Evolutionary conservation across 2,329 filamentous ascomycete species (phyloP).

Genomic region (Botrytis tulipae): DNA sequence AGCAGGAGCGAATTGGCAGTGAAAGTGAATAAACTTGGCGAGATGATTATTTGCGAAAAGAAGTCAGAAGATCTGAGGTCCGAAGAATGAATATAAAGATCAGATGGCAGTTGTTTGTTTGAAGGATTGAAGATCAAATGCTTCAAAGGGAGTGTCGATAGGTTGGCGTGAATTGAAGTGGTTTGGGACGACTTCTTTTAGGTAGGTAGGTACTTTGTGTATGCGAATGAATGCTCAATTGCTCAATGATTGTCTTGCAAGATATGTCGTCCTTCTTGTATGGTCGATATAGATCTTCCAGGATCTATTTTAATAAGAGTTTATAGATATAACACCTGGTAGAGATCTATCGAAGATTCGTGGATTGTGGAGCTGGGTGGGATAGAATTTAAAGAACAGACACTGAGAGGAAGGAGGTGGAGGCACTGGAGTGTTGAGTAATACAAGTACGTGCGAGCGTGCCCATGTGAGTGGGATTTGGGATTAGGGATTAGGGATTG

Average conservation of each 20-base stretch:
- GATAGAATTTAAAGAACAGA: neutral
- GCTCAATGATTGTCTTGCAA: slow-evolving; percentile 10
- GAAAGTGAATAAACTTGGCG: neutral
- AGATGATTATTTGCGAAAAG: neutral
- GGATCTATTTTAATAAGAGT: slow-evolving; percentile 16
- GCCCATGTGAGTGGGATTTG: neutral
- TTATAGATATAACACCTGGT: neutral
- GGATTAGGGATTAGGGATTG: neutral
- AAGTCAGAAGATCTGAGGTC: neutral
- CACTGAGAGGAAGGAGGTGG: neutral
- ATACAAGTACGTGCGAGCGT: slow-evolving; percentile 2
- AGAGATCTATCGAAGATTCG: slow-evolving; percentile 1
- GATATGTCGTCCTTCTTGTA: neutral
- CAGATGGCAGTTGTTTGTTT: neutral
- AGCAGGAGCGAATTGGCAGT: slow-evolving; percentile 10
- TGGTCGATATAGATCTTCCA: slow-evolving; percentile 16
- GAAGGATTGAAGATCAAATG: neutral
- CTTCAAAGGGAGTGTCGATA: neutral
- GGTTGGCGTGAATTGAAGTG: neutral
- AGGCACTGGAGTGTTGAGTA: neutral
- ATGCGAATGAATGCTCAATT: slow-evolving; percentile 17
- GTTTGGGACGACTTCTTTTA: neutral
- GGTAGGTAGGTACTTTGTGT: neutral
- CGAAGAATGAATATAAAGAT: neutral
- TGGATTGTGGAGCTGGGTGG: neutral